Evolutionary conservation across 1,284 basidiomycete genomes (phyloP), one percentile per base, ranked within the genome.

Genomic region (Tilletia horrida): DNA sequence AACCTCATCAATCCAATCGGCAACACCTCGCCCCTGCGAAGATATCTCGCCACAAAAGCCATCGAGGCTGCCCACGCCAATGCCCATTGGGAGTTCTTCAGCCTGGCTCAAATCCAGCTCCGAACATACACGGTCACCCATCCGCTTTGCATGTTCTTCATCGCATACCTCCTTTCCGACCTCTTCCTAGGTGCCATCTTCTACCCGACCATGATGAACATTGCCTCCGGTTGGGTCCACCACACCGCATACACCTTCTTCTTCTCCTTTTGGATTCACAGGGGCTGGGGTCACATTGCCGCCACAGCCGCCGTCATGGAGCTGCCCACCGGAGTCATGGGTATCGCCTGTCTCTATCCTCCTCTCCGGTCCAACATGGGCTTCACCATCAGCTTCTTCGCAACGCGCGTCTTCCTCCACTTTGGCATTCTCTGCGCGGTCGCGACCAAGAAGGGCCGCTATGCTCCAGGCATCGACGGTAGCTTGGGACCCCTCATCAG

Each of bases 321-420:
- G 68, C 65, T 81, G 31, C 80, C 80, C 14, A 81, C 79, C 2
- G 73, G 75, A 59, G 71, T 80, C 57, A 81, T 81, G 80, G 79
- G 79, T 1, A 67, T 78, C 16, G 79, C 78, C 42, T 73, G 72
- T 8, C 65, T 81, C 52, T 65, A 75, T 14, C 77, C 79, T 9
- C 70, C 67, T 0, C 67, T 80, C 8, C 79, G 79, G 45, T 81
- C 79, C 69, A 80, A 81, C 71, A 72, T 71, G 68, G 77, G 75
- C 7, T 81, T 81, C 66, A 79, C 80, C 23, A 61, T 69, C 47
- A 76, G 76, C 23, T 81, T 81, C 63, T 72, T 81, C 65, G 48
- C 70, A 21, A 81, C 80, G 2, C 73, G 80, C 44, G 68, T 81
- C 62, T 72, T 79, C 35, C 75, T 75, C 66, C 80, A 81, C 66